Percentiles rank a stretch among this genome's conserved stretches.
phyloP scores from a whole-genome alignment of 2,329 filamentous ascomycete species.

The Xylariomycetidae sp. region DNA sequence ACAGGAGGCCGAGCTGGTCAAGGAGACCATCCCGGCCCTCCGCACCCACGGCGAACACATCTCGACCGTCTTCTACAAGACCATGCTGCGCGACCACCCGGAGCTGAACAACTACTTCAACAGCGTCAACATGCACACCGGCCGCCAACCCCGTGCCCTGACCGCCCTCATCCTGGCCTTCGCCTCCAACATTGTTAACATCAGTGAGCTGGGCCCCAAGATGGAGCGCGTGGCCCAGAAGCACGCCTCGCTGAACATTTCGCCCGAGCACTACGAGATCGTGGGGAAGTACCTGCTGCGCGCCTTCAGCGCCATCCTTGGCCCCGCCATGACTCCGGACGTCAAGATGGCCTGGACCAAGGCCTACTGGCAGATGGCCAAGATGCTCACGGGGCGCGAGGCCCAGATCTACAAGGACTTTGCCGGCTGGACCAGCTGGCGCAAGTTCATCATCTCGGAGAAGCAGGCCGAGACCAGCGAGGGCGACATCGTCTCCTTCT shows the following conservation, averaged over 20 bases:
- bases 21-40: conserved; percentile 64
- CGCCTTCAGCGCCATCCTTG: conserved; percentile 62
- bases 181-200: conserved; percentile 63
- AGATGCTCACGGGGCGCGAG: conserved; percentile 65
- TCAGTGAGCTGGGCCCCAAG: conserved; percentile 46
- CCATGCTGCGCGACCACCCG: conserved; percentile 59
- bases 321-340: conserved; percentile 57
- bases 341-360: conserved; percentile 62
- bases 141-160: conserved; percentile 55
- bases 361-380: conserved; percentile 68
- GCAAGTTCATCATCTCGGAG: conserved; percentile 57
- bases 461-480: conserved; percentile 55
- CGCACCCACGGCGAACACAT: conserved; percentile 62
- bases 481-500: conserved; percentile 64
- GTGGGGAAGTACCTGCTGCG: conserved; percentile 64
- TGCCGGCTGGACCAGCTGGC: conserved; percentile 60
- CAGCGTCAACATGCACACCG: conserved; percentile 55
- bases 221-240: conserved; percentile 61
- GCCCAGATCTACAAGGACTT: conserved; percentile 55
- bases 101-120: conserved; percentile 68
- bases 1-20: conserved; percentile 58
- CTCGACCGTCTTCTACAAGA: conserved; percentile 65
- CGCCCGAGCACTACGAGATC: conserved; percentile 62
- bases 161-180: conserved; percentile 63
- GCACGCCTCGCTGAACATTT: conserved; percentile 64